Percentiles rank a stretch among this genome's conserved stretches.
These are phyloP conservation scores for Sideroxylon spinosum DNA, from an alignment of 179 eudicot species.

Conservation along the genomic window DNA sequence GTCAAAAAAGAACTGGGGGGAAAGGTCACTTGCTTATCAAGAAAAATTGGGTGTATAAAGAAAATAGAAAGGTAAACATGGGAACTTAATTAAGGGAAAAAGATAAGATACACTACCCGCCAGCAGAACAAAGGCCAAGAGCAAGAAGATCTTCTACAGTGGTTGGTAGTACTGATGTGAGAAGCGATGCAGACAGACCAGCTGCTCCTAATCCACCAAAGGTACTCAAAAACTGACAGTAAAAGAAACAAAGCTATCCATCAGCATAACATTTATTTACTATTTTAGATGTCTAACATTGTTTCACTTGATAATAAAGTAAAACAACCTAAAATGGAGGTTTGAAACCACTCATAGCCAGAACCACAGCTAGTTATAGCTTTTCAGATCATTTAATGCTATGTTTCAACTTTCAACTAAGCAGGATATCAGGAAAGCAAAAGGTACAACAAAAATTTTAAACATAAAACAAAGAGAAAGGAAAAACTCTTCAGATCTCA, in stretches of 20 bases:
- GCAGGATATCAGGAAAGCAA: not conserved
- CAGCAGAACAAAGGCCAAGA: constrained; percentile 96
- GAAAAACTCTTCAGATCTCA: not conserved
- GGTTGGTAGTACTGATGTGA: constrained; percentile 89
- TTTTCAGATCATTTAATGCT: too few relatives aligned
- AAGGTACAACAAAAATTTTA: not conserved
- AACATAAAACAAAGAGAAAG: not conserved
- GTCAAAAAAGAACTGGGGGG: not conserved
- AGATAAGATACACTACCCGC: constrained; percentile 55
- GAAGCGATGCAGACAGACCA: constrained; percentile 91
- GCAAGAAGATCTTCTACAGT: constrained; percentile 97
- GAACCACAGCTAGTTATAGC: not conserved
- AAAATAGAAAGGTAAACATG: not conserved
- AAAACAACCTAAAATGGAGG: not conserved
- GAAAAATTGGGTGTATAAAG: not conserved
- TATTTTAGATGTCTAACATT: not conserved
- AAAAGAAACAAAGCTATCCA: constrained; percentile 12
- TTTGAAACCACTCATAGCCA: not conserved
- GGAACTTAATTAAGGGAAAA: not conserved
- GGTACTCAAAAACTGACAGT: constrained; percentile 71
- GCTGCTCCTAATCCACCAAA: constrained; percentile 96
- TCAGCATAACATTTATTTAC: not conserved
- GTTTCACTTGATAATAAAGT: not conserved
- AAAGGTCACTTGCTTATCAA: not conserved
- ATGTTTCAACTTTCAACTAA: not conserved